Conservation (phyloP, 257 asterid genomes). For the Lycium ferocissimum region DNA sequence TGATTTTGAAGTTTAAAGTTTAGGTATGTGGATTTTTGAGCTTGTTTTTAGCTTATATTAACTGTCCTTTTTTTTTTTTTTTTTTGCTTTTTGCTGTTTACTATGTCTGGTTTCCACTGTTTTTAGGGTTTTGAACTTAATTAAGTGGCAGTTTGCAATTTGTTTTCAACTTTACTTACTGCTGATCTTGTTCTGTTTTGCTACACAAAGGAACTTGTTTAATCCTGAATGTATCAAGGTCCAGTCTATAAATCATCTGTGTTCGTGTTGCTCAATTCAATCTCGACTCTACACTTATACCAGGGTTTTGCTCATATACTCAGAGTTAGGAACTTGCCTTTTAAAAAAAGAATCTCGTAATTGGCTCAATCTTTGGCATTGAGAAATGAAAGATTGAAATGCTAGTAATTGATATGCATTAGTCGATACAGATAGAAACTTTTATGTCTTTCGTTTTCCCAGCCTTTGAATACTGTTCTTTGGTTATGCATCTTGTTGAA, state of each 20-base stretch:
- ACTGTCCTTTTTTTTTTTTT: conserved; percentile 2
- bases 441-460: background rate
- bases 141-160: conserved; percentile 27
- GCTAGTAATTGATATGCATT: background rate
- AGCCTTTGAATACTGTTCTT: conserved; percentile 15
- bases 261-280: background rate
- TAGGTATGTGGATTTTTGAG: conserved; percentile 43
- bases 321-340: background rate
- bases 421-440: background rate
- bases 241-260: background rate
- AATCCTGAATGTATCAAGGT: background rate
- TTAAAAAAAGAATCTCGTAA: background rate
- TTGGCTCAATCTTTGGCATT: background rate
- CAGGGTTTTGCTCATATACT: background rate
- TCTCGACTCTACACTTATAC: background rate
- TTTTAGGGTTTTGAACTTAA: conserved; percentile 55
- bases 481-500: background rate
- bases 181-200: conserved; percentile 7
- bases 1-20: conserved; percentile 34
- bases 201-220: background rate
- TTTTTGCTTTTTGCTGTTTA: background rate
- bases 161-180: conserved; percentile 32
- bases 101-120: conserved; percentile 9
- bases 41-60: conserved; percentile 31
- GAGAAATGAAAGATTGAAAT: background rate